Evolutionary conservation across 139 green algal genomes (phyloP).

Genomic region (Chlamydomonas sphaeroides): DNA sequence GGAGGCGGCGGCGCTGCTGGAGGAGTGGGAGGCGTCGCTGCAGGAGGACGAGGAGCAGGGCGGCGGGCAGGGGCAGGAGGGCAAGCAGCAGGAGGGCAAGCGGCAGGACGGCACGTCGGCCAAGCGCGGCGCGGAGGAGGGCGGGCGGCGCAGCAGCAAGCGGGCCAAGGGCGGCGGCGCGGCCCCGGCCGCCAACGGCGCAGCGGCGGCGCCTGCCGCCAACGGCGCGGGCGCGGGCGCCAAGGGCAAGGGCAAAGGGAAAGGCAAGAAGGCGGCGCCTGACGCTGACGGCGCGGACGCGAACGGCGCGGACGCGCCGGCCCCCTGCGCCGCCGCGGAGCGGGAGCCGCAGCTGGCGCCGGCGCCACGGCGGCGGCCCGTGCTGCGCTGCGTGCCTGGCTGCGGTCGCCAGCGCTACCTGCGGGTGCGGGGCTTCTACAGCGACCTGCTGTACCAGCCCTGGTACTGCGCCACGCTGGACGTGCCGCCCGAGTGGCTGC

Average conservation of each 20-base stretch:
- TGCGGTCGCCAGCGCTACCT: conserved; percentile 26
- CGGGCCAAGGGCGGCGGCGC: conserved; percentile 13
- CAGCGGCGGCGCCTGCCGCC: neutral
- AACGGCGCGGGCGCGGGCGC: neutral
- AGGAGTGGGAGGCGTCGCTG: neutral
- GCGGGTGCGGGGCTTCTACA: conserved; percentile 41
- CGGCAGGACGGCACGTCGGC: neutral
- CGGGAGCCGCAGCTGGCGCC: neutral
- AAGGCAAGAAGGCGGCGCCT: neutral
- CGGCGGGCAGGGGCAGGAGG: neutral
- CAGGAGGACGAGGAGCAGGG: neutral
- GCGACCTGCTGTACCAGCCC: conserved; percentile 90
- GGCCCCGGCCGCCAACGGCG: neutral
- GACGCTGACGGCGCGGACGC: neutral
- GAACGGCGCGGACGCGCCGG: neutral
- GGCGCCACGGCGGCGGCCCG: neutral
- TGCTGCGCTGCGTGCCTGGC: neutral
- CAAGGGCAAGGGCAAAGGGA: neutral
- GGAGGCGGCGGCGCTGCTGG: neutral
- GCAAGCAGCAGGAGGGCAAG: neutral
- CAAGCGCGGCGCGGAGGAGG: neutral
- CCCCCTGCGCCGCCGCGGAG: neutral
- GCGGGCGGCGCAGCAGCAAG: neutral
- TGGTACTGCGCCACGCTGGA: conserved; percentile 82
- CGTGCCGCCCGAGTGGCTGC: conserved; percentile 79